Evolutionary conservation across 768 basidiomycete species (phyloP).

Genomic region (Boletus tomentosulus): DNA sequence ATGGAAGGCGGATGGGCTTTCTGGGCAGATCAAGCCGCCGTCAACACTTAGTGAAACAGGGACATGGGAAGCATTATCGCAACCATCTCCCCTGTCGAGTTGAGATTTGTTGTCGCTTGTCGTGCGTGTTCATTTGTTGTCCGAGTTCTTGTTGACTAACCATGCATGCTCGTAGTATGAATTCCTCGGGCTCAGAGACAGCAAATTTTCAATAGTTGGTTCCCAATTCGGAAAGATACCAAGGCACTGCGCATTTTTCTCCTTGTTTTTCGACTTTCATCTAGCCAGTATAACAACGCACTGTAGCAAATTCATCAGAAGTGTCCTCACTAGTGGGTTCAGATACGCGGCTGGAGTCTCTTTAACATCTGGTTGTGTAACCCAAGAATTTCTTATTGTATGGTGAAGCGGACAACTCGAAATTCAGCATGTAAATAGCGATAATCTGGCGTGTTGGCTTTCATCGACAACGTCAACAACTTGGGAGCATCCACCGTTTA

Average conservation of each 20-base stretch:
- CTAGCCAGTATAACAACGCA: not conserved
- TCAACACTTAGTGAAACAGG: conserved; percentile 27
- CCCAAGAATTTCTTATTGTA: no score
- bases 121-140: conserved; percentile 3
- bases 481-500: no score
- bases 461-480: no score
- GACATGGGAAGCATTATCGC: conserved; percentile 30
- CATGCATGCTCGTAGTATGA: not conserved
- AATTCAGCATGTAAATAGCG: no score
- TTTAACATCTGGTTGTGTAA: not conserved
- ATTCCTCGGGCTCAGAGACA: not conserved
- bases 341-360: not conserved
- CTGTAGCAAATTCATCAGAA: not conserved
- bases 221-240: not conserved
- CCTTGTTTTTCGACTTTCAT: not conserved
- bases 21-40: conserved; percentile 41
- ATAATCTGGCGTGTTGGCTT: no score
- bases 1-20: conserved; percentile 66
- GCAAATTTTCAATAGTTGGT: not conserved
- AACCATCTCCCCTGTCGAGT: conserved; percentile 24
- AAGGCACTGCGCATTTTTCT: not conserved
- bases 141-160: not conserved
- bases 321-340: not conserved
- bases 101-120: conserved; percentile 4
- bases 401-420: no score